Percentiles rank a stretch among this genome's conserved stretches.
Evolutionary conservation across 345 rosid genomes (phyloP).

Genomic region (Gossypium turneri): DNA sequence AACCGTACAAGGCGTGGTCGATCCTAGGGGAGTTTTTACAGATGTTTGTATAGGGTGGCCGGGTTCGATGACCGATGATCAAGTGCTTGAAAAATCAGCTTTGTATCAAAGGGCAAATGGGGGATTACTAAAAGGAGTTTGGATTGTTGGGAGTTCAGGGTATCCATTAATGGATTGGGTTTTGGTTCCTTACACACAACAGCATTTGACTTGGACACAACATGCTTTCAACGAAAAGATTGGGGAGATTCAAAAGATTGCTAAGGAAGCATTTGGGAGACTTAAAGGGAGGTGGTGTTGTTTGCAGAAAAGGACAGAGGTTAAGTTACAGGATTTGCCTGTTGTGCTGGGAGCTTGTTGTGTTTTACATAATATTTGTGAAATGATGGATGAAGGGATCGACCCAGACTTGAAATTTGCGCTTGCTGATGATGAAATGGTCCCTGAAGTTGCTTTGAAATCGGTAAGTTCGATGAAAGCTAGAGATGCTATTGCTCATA

Average conservation of each 20-base stretch:
- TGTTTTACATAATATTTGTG: conserved; percentile 12
- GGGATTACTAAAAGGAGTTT: conserved; percentile 7
- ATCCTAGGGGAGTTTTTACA: conserved; percentile 6
- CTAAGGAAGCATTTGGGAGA: conserved; percentile 5
- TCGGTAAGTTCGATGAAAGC: conserved; percentile 11
- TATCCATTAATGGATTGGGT: conserved; percentile 13
- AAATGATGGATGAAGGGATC: not conserved
- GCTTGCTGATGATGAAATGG: conserved; percentile 6
- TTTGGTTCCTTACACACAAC: conserved; percentile 12
- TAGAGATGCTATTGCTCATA: conserved; percentile 13
- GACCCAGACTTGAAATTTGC: conserved; percentile 6
- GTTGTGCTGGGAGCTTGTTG: conserved; percentile 5
- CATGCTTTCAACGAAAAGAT: conserved; percentile 11
- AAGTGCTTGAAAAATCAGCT: conserved; percentile 8
- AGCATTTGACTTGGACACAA: conserved; percentile 12
- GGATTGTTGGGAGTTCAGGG: conserved; percentile 6
- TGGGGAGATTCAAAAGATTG: conserved; percentile 3
- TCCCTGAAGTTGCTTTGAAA: conserved; percentile 10
- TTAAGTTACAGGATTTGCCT: conserved; percentile 8
- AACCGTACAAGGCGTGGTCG: conserved; percentile 9
- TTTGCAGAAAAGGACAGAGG: conserved; percentile 10
- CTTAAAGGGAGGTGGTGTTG: conserved; percentile 5
- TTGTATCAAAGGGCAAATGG: not conserved
- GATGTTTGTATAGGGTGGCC: conserved; percentile 13
- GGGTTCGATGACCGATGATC: conserved; percentile 7